phyloP scores from a whole-genome alignment of 1,284 basidiomycete species.

The Sparassis latifolia region DNA sequence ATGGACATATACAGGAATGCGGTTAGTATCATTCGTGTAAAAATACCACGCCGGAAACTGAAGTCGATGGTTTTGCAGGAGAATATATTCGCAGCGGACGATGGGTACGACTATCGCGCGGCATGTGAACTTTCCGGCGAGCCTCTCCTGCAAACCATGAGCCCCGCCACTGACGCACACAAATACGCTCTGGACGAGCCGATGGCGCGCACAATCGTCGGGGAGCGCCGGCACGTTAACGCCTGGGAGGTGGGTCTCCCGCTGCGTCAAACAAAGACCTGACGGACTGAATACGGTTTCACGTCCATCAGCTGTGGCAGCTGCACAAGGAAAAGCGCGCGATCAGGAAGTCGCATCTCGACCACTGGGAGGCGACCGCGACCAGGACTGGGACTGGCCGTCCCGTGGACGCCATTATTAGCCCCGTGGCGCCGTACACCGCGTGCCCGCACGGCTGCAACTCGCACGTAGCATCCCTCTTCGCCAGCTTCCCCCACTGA shows the following conservation, averaged over 20 bases:
- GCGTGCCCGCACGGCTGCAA: slow-evolving; percentile 51
- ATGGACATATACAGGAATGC: slow-evolving; percentile 6
- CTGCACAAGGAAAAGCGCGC: slow-evolving; percentile 38
- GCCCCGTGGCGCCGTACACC: slow-evolving; percentile 44
- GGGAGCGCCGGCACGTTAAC: slow-evolving; percentile 20
- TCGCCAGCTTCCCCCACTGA: not conserved
- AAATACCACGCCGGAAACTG: not conserved
- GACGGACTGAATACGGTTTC: not conserved
- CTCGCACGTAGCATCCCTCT: slow-evolving; percentile 27
- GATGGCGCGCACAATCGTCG: slow-evolving; percentile 18
- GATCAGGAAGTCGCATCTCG: slow-evolving; percentile 43
- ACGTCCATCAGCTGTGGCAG: slow-evolving; percentile 43
- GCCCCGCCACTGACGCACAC: slow-evolving; percentile 22
- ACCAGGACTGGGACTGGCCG: slow-evolving; percentile 48
- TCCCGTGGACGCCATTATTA: slow-evolving; percentile 59
- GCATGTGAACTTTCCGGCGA: slow-evolving; percentile 26
- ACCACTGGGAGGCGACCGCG: slow-evolving; percentile 50
- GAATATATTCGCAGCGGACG: slow-evolving; percentile 28
- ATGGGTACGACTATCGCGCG: slow-evolving; percentile 21
- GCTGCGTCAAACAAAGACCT: not conserved
- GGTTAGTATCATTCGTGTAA: slow-evolving; percentile 3
- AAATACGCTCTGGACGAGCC: slow-evolving; percentile 24
- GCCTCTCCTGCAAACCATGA: slow-evolving; percentile 26
- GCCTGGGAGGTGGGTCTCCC: slow-evolving; percentile 23
- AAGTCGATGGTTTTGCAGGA: slow-evolving; percentile 11